These are phyloP conservation scores for Plasmodium knowlesi DNA, from an alignment of 169 alveolate species.

Conservation along the genomic window DNA sequence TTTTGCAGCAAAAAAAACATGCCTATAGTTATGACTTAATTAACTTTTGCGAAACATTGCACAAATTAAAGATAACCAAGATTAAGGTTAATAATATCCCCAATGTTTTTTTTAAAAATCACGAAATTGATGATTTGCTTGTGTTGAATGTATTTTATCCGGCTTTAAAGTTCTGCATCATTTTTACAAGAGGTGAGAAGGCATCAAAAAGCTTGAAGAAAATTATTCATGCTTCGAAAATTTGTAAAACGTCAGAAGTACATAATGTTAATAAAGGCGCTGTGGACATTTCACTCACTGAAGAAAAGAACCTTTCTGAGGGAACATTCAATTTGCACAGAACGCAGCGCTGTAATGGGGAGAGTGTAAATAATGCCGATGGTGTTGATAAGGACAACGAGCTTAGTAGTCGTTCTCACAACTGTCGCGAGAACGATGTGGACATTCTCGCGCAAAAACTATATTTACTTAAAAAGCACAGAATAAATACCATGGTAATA, in stretches of 20 bases:
- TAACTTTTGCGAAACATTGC: slow-evolving; percentile 34
- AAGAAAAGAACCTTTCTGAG: neutral
- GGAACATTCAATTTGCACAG: neutral
- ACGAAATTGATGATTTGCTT: slow-evolving; percentile 47
- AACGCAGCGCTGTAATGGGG: neutral
- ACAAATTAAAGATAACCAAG: slow-evolving; percentile 41
- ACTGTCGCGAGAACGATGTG: slow-evolving; percentile 10
- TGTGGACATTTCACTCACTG: neutral
- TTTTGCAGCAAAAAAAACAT: slow-evolving; percentile 53
- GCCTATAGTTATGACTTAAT: slow-evolving; percentile 54
- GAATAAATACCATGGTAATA: slow-evolving; percentile 63
- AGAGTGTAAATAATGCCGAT: neutral
- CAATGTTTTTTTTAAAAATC: slow-evolving; percentile 61
- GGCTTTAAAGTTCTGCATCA: slow-evolving; percentile 34
- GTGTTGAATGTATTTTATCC: slow-evolving; percentile 69
- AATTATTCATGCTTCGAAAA: neutral
- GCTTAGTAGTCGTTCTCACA: neutral
- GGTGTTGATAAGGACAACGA: neutral
- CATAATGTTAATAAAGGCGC: neutral
- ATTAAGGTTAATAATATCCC: slow-evolving; percentile 39
- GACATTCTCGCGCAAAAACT: slow-evolving; percentile 61
- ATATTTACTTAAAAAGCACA: slow-evolving; percentile 62
- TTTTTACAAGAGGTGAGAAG: slow-evolving; percentile 33
- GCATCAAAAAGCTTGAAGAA: slow-evolving; percentile 6
- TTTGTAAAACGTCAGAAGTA: neutral